Conservation (phyloP, 83 land plant genomes). For the Larix sibirica region DNA sequence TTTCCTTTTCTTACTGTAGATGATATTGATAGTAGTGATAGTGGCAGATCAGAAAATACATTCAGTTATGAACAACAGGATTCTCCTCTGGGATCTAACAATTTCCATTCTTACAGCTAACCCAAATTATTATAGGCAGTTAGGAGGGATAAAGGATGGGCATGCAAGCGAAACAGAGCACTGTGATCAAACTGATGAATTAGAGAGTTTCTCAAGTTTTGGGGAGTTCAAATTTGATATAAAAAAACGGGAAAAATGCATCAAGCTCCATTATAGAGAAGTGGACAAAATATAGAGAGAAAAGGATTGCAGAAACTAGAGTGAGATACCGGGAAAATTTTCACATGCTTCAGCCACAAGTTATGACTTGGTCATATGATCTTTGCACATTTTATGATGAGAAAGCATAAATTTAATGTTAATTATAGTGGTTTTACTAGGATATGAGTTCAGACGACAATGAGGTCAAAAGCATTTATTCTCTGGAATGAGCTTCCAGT, state of each 20-base stretch:
- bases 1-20: background rate
- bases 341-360: constrained; percentile 13
- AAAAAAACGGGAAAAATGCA: constrained; percentile 11
- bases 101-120: too few species aligned
- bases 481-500: too few species aligned
- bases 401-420: too few species aligned
- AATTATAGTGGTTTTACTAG: too few species aligned
- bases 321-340: background rate
- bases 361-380: background rate
- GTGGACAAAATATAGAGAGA: constrained; percentile 15
- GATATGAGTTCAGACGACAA: too few species aligned
- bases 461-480: too few species aligned
- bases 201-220: too few species aligned
- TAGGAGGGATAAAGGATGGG: too few species aligned
- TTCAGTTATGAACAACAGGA: background rate
- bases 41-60: constrained; percentile 1
- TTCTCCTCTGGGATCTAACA: background rate
- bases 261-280: constrained; percentile 18
- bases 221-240: too few species aligned
- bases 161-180: too few species aligned
- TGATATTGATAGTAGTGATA: background rate
- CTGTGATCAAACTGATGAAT: too few species aligned
- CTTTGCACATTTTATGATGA: background rate
- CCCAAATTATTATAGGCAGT: too few species aligned
- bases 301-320: constrained; percentile 6